Evolutionary conservation across 345 rosid species (phyloP), one percentile per base, ranked within the genome.

Genomic region (Psidium friedrichsthalianum): DNA sequence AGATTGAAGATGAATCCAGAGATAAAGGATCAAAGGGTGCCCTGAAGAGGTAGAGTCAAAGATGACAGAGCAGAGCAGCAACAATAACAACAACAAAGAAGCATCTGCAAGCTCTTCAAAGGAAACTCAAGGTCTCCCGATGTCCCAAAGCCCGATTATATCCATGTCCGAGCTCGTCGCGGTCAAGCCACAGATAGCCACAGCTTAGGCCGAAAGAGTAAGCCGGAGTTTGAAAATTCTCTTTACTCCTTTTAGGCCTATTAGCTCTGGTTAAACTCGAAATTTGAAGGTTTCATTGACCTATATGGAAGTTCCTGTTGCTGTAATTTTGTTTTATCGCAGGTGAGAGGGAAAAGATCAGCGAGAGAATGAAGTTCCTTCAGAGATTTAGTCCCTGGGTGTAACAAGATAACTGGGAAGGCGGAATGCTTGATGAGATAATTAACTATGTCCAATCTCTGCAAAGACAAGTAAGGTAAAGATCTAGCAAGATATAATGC

Each of bases 171-270:
- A 55, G 99, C 99, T 13, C 96, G 98, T 16, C 93, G 99, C 21
- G 99, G 99, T 32, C 98, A 97, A 90, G 99, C 99, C 85, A 96
- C 99, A 47, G 98, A 97, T 84, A 97, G 98, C 90, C 99, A 97
- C 88, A 97, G 99, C 90, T 90, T 97, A 85, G 99, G 99, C 99
- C 44, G 99, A 97, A 89, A 91, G 99, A 88, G 99, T 97, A 85
- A 94, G 99, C 85, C 42, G 20, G 57, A 52, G 55, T 82, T 29
- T 11, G 11, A 51, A 29, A 51, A 4, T 51, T 82, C 24, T 47
- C 16, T 11, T 51, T 82, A 51, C 15, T 6, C 56, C 83, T 36
- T 36, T 56, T 74, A 24, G 25, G 51, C 24, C 22, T 56, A 58
- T 29, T 40, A 83, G 24, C 78, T 69, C 47, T 32, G 24, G 78